phyloP scores from a whole-genome alignment of 1,284 basidiomycete genomes.

The Earliella scabrosa region DNA sequence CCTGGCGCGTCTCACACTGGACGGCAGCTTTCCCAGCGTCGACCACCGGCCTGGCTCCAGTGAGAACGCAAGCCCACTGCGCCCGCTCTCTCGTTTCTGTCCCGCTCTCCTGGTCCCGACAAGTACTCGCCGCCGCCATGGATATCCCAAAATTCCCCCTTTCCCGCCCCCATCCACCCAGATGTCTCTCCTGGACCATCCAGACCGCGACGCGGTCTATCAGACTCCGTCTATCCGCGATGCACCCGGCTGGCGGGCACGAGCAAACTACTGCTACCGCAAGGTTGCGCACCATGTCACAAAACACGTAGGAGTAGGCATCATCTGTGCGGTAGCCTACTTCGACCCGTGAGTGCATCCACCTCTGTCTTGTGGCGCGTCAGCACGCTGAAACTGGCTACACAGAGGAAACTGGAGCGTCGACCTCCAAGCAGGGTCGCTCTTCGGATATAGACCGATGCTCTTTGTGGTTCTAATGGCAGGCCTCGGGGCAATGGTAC shows the following conservation, averaged over 20 bases:
- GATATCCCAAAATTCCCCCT: slow-evolving; percentile 4
- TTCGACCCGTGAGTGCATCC: slow-evolving; percentile 60
- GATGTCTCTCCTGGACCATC: slow-evolving; percentile 27
- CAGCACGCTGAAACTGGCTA: slow-evolving; percentile 4
- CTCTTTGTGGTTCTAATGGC: slow-evolving; percentile 87
- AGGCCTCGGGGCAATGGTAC: slow-evolving; percentile 78
- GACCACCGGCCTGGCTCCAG: slow-evolving; percentile 21
- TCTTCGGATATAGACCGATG: slow-evolving; percentile 77
- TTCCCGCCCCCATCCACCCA: slow-evolving; percentile 11
- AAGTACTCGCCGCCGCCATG: slow-evolving; percentile 28
- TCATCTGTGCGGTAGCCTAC: slow-evolving; percentile 64
- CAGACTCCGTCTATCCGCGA: slow-evolving; percentile 10
- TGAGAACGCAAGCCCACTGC: slow-evolving; percentile 26
- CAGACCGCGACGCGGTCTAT: slow-evolving; percentile 20
- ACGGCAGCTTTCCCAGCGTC: slow-evolving; percentile 22
- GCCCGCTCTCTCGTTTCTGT: slow-evolving; percentile 30
- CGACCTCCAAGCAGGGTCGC: slow-evolving; percentile 72
- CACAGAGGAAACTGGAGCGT: slow-evolving; percentile 69
- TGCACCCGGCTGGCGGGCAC: slow-evolving; percentile 11
- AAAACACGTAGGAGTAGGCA: slow-evolving; percentile 60
- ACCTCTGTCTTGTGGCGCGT: not conserved
- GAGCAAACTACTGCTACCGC: slow-evolving; percentile 2
- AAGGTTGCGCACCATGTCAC: slow-evolving; percentile 48
- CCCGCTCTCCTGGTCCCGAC: slow-evolving; percentile 32
- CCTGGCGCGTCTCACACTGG: slow-evolving; percentile 26